phyloP scores from a whole-genome alignment of 2,329 filamentous ascomycete genomes.

The Myriosclerotinia curreyana region DNA sequence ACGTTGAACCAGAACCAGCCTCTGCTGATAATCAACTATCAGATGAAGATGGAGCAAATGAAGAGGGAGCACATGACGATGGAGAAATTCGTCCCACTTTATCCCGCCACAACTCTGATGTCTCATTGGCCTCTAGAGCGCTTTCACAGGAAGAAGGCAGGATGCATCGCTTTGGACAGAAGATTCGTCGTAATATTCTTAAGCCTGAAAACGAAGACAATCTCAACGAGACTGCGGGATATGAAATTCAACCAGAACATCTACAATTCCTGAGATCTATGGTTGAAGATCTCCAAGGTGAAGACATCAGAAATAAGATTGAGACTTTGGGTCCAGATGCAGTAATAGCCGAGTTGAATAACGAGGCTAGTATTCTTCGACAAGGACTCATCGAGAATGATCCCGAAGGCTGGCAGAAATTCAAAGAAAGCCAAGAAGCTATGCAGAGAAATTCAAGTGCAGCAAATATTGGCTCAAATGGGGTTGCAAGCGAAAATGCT shows the following conservation, averaged over 20 bases:
- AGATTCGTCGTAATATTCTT: constrained; percentile 62
- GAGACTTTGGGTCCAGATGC: constrained; percentile 52
- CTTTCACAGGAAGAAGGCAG: constrained; percentile 67
- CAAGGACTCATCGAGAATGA: constrained; percentile 56
- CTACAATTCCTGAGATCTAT: constrained; percentile 55
- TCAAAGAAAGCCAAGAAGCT: constrained; percentile 57
- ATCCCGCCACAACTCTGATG: constrained; percentile 61
- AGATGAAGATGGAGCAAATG: constrained; percentile 42
- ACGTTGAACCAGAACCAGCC: constrained; percentile 28
- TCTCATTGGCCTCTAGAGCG: constrained; percentile 63
- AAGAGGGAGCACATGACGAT: constrained; percentile 42
- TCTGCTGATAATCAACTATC: constrained; percentile 37
- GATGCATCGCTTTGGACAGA: constrained; percentile 65
- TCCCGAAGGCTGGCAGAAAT: constrained; percentile 61
- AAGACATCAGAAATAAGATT: constrained; percentile 53
- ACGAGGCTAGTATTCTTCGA: constrained; percentile 44
- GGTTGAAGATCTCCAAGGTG: constrained; percentile 60
- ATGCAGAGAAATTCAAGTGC: constrained; percentile 33
- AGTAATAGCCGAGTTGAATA: constrained; percentile 56
- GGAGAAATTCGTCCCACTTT: constrained; percentile 43
- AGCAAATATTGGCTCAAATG: constrained; percentile 26
- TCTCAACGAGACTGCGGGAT: constrained; percentile 45
- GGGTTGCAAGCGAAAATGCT: constrained; percentile 32
- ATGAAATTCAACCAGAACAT: constrained; percentile 30
- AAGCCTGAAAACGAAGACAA: constrained; percentile 39